Evolutionary conservation across 2,329 filamentous ascomycete species (phyloP).

Genomic region (Botryotinia globosa): DNA sequence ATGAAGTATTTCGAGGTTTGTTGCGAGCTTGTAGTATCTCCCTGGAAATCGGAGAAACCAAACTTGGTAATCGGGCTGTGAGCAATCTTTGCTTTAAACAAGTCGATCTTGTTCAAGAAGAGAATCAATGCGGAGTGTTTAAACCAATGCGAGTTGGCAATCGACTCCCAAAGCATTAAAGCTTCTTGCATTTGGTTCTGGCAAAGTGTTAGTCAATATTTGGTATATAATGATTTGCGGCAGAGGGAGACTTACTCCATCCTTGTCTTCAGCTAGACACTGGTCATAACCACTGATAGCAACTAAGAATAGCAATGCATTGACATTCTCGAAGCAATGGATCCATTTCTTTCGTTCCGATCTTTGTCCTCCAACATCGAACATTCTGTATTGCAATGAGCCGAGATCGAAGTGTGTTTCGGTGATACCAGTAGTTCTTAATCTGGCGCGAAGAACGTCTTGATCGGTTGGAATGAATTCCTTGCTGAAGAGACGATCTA

Average conservation of each 20-base stretch:
- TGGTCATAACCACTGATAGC: slow-evolving; percentile 97
- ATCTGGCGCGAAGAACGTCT: slow-evolving; percentile 84
- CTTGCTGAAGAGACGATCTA: slow-evolving; percentile 71
- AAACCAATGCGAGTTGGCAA: slow-evolving; percentile 85
- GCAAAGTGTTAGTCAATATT: slow-evolving; percentile 27
- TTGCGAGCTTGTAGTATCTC: slow-evolving; percentile 68
- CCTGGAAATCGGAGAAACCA: slow-evolving; percentile 75
- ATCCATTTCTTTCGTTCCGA: slow-evolving; percentile 80
- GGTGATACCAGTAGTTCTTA: slow-evolving; percentile 92
- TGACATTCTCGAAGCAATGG: slow-evolving; percentile 75
- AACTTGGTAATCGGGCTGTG: slow-evolving; percentile 69
- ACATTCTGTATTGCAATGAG: slow-evolving; percentile 91
- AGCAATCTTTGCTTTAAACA: slow-evolving; percentile 74
- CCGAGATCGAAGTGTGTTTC: slow-evolving; percentile 92
- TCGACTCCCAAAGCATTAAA: slow-evolving; percentile 81
- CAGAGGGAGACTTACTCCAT: slow-evolving; percentile 65
- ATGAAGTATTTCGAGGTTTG: slow-evolving; percentile 77
- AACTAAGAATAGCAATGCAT: slow-evolving; percentile 87
- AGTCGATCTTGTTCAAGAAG: slow-evolving; percentile 85
- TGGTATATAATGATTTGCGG: neutral
- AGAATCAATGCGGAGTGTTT: slow-evolving; percentile 77
- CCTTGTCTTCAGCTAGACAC: slow-evolving; percentile 92
- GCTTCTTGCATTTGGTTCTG: slow-evolving; percentile 92
- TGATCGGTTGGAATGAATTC: slow-evolving; percentile 89
- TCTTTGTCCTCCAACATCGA: slow-evolving; percentile 71